Percentiles rank a stretch among this genome's conserved stretches.
Evolutionary conservation across 106 monocot species (phyloP).

Genomic region (Cymbidium sinense): DNA sequence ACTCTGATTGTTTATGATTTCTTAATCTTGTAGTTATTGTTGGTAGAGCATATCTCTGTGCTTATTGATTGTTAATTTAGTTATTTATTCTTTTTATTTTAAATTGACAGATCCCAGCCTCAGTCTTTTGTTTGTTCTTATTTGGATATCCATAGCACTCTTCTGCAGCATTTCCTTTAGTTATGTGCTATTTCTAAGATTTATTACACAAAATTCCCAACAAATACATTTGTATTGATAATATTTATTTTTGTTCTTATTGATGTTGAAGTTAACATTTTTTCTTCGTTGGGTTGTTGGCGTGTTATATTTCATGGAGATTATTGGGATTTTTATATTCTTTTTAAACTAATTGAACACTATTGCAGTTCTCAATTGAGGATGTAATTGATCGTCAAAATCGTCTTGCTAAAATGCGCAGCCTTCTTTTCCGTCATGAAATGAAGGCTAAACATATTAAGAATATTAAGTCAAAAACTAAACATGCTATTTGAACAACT

Average conservation of each 20-base stretch:
- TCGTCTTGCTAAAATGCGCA: too few species aligned
- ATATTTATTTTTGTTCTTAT: neutral
- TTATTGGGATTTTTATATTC: neutral
- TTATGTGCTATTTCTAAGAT: neutral
- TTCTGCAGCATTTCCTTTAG: neutral
- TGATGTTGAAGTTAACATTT: neutral
- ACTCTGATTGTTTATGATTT: too few species aligned
- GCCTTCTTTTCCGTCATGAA: too few species aligned
- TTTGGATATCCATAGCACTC: neutral
- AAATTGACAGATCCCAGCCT: neutral
- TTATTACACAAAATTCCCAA: neutral
- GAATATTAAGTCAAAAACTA: constrained; percentile 78
- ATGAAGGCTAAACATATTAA: too few species aligned
- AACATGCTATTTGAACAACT: constrained; percentile 94
- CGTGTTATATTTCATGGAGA: neutral
- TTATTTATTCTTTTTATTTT: too few species aligned
- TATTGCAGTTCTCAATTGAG: too few species aligned
- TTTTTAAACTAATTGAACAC: neutral
- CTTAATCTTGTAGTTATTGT: too few species aligned
- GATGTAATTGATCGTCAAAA: too few species aligned
- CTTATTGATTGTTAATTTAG: too few species aligned
- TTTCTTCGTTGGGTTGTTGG: neutral
- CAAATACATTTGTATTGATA: neutral
- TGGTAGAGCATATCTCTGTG: too few species aligned
- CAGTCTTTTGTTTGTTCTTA: neutral